These are phyloP conservation scores for Rostrohypoxylon terebratum DNA, from an alignment of 495 filamentous ascomycete genomes.

Conservation along the genomic window DNA sequence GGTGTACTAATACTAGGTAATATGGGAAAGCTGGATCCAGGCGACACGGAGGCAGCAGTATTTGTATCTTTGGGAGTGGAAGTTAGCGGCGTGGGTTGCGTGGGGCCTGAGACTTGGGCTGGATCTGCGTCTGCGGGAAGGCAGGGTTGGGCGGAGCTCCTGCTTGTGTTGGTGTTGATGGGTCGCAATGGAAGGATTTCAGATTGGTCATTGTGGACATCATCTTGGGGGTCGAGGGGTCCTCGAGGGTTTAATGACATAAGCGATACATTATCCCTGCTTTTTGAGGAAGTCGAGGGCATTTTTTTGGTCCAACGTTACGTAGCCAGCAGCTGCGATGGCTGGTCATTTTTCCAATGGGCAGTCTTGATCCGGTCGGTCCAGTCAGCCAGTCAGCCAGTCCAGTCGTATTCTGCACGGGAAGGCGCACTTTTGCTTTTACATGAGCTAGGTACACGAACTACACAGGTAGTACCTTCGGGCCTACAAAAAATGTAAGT, in stretches of 20 bases:
- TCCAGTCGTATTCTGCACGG: slow-evolving; percentile 24
- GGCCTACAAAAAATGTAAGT: slow-evolving; percentile 9
- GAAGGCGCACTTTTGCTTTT: slow-evolving; percentile 27
- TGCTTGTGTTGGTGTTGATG: slow-evolving; percentile 33
- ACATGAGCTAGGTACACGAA: slow-evolving; percentile 3
- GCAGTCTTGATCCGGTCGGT: neutral
- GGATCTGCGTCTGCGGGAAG: slow-evolving; percentile 21
- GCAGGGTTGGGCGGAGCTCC: slow-evolving; percentile 36
- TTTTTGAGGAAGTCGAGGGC: slow-evolving; percentile 25
- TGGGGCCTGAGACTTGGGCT: slow-evolving; percentile 32
- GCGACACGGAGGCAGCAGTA: slow-evolving; percentile 29
- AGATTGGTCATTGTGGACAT: slow-evolving; percentile 34
- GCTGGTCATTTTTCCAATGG: slow-evolving; percentile 10
- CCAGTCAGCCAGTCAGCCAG: no score
- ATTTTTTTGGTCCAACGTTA: slow-evolving; percentile 35
- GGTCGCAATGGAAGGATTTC: slow-evolving; percentile 39
- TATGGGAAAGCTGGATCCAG: slow-evolving; percentile 5
- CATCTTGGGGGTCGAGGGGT: neutral
- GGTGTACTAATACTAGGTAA: slow-evolving; percentile 23
- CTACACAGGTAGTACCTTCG: slow-evolving; percentile 15
- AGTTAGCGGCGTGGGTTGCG: slow-evolving; percentile 41
- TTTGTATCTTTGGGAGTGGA: slow-evolving; percentile 33
- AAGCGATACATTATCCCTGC: slow-evolving; percentile 43
- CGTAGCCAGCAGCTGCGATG: slow-evolving; percentile 30
- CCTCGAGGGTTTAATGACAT: slow-evolving; percentile 31